Conservation (phyloP, 352 stramenopile species). For the Phytophthora lateralis region DNA sequence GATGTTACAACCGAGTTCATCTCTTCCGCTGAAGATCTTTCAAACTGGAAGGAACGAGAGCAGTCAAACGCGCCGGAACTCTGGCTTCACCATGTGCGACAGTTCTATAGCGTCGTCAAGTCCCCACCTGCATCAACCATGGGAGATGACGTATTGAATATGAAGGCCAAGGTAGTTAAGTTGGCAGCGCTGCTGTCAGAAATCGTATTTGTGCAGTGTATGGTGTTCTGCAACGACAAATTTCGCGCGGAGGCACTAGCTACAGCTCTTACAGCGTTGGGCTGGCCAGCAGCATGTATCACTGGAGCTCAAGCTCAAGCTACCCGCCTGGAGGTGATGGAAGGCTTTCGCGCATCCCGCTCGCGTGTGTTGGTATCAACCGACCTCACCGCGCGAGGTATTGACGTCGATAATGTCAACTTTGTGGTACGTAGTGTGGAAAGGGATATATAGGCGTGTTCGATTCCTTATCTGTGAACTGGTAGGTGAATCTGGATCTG, state of each 20-base stretch:
- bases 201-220: slow-evolving; percentile 78
- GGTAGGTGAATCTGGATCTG: slow-evolving; percentile 72
- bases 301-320: slow-evolving; percentile 68
- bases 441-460: background rate
- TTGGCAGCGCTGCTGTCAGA: slow-evolving; percentile 64
- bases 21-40: slow-evolving; percentile 44
- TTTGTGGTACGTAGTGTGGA: slow-evolving; percentile 50
- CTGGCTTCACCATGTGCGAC: slow-evolving; percentile 70
- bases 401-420: slow-evolving; percentile 81
- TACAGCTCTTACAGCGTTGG: slow-evolving; percentile 48
- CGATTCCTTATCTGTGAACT: background rate
- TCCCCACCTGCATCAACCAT: background rate
- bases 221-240: slow-evolving; percentile 89
- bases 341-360: slow-evolving; percentile 51
- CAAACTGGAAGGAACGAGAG: slow-evolving; percentile 57
- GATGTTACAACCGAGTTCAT: slow-evolving; percentile 76
- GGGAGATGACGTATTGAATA: slow-evolving; percentile 32
- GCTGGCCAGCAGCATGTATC: slow-evolving; percentile 69
- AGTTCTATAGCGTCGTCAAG: slow-evolving; percentile 70
- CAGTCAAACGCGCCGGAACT: slow-evolving; percentile 55
- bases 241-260: slow-evolving; percentile 71
- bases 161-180: slow-evolving; percentile 63
- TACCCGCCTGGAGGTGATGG: slow-evolving; percentile 68
- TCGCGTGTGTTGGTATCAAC: slow-evolving; percentile 79
- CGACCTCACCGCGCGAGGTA: slow-evolving; percentile 75